Conservation (phyloP, 2,329 filamentous ascomycete genomes). For the Alternaria triticimaculans region DNA sequence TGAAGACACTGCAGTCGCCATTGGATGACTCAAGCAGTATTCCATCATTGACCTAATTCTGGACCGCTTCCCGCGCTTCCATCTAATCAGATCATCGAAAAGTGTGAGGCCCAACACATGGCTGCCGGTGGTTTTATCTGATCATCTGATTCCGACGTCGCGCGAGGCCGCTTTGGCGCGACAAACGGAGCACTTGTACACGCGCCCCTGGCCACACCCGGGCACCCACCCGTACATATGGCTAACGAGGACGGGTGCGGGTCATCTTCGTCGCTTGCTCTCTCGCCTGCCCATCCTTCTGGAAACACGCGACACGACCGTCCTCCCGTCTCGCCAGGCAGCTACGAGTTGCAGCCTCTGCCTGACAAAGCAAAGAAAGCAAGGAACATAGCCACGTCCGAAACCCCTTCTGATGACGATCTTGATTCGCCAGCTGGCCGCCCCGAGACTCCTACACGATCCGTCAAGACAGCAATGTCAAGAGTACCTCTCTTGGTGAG, state of each 20-base stretch:
- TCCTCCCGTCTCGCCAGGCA: conserved; percentile 27
- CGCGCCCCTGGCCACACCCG: conserved; percentile 20
- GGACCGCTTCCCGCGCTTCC: conserved; percentile 6
- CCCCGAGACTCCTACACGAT: conserved; percentile 21
- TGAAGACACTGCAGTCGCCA: conserved; percentile 3
- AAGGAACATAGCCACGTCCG: conserved; percentile 34
- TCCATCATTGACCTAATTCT: conserved; percentile 3
- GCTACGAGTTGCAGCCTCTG: conserved; percentile 41
- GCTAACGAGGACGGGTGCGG: conserved; percentile 22
- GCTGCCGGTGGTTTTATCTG: conserved; percentile 26
- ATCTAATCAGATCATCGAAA: conserved; percentile 38
- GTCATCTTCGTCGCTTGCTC: conserved; percentile 22
- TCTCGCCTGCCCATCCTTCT: conserved; percentile 26
- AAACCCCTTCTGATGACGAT: conserved; percentile 39
- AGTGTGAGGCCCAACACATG: conserved; percentile 8
- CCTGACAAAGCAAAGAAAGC: conserved; percentile 39
- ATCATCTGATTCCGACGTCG: conserved; percentile 32
- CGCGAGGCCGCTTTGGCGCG: conserved; percentile 31
- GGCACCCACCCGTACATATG: conserved; percentile 34
- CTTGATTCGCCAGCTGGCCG: conserved; percentile 17
- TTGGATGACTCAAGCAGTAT: background rate
- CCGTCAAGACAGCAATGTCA: conserved; percentile 50
- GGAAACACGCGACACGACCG: conserved; percentile 29
- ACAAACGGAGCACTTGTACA: conserved; percentile 27
- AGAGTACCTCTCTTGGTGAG: conserved; percentile 64